Evolutionary conservation across 495 filamentous ascomycete species (phyloP).

Genomic region (Podospora bellae-mahoneyi): DNA sequence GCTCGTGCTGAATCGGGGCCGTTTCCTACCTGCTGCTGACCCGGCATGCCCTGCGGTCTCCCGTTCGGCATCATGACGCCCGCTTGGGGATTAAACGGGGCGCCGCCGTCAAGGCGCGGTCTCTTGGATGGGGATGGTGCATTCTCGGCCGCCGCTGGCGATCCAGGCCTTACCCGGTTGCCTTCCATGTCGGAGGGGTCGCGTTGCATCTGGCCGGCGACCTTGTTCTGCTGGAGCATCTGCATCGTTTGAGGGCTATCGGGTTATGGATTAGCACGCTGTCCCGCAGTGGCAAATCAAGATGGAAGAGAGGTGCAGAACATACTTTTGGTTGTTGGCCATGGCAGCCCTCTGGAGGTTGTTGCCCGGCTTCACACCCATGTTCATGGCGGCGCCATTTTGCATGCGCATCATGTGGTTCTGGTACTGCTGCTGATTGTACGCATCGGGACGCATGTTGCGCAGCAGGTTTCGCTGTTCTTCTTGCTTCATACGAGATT

Average conservation of each 20-base stretch:
- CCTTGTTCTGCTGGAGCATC: slow-evolving; percentile 59
- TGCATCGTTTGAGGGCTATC: slow-evolving; percentile 62
- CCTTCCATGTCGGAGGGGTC: slow-evolving; percentile 86
- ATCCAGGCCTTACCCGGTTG: slow-evolving; percentile 74
- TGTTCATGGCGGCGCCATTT: slow-evolving; percentile 37
- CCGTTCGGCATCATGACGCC: slow-evolving; percentile 74
- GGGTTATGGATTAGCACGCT: slow-evolving; percentile 21
- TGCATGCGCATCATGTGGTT: slow-evolving; percentile 51
- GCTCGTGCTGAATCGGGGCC: slow-evolving; percentile 49
- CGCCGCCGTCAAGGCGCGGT: slow-evolving; percentile 73
- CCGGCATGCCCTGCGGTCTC: slow-evolving; percentile 67
- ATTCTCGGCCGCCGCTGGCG: slow-evolving; percentile 78
- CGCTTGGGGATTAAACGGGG: slow-evolving; percentile 61
- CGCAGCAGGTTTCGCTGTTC: slow-evolving; percentile 68
- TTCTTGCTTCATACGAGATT: slow-evolving; percentile 62
- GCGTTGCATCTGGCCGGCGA: slow-evolving; percentile 74
- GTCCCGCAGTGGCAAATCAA: not conserved
- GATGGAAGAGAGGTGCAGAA: slow-evolving; percentile 11
- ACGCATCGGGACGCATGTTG: slow-evolving; percentile 55
- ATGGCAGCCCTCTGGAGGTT: slow-evolving; percentile 70
- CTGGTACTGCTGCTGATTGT: slow-evolving; percentile 43
- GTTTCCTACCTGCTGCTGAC: slow-evolving; percentile 68
- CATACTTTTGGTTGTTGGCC: slow-evolving; percentile 74
- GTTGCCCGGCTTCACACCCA: slow-evolving; percentile 50
- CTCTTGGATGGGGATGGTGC: slow-evolving; percentile 90